Base-by-base conservation (phyloP, 495 filamentous ascomycete species). In the Podospora australis region DNA sequence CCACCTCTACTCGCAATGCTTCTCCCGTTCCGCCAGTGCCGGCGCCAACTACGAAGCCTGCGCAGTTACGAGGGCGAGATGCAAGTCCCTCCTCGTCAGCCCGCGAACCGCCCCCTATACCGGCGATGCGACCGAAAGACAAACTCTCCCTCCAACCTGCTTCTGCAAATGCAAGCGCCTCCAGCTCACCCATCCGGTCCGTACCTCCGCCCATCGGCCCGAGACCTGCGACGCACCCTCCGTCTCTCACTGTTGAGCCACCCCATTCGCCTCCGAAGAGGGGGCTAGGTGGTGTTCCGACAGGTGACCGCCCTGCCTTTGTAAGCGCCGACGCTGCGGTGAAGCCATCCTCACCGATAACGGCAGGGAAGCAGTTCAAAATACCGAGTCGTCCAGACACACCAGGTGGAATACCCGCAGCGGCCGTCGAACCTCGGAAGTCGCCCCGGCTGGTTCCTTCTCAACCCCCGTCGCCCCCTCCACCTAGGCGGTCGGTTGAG, bases 201-300 rank as follows among this genome's bases (percentile, higher is more conserved):
- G 39, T 50, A 14, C 64, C 58, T 1, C 60, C 63, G 35, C 63
- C 64, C 16, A 34, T 67, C 45, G 70, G 60, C 39, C 79, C 80
- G 9, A 80, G 76, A 32, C 78, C 78, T 3, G n/a, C 32, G 46
- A 69, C 60, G 9, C 64, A 80, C 23, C 72, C 85, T 9, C 87
- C 88, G 8, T 77, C 81, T 1, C 74, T 94, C 44, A 79, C 78
- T 1, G 70, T 94, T 14, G 79, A 90, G 35, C 83, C 88, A 8
- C 88, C 87, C 0, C 75, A 75, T 24, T 90, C 88, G 44, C 87
- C 88, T 17, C 81, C 84, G 9, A 84, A 74, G 53, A 63, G 58
- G 38, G 54, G 57, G 5, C 41, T 62, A 10, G 67, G 71, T 20
- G 48, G 71, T 20, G 46, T 69, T 11, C 57, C 63, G 4, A 55